phyloP scores from a whole-genome alignment of 306 rosid species.

The Bauhinia variegata region DNA sequence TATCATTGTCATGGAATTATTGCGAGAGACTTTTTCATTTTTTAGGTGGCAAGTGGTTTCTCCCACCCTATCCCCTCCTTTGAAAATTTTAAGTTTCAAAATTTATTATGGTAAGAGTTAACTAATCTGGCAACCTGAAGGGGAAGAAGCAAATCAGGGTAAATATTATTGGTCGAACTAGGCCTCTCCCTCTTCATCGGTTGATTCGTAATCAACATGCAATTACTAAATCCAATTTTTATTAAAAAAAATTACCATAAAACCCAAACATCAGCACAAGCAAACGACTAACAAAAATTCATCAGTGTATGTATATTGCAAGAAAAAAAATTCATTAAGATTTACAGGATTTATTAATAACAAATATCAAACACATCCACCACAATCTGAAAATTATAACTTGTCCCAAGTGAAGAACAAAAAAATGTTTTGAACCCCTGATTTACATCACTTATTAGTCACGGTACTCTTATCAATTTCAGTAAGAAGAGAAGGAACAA shows the following conservation, averaged over 20 bases:
- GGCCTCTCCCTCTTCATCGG: too few relatives aligned
- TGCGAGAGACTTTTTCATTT: neutral
- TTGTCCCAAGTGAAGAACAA: neutral
- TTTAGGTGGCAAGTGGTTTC: too few relatives aligned
- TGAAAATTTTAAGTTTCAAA: too few relatives aligned
- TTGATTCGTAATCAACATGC: too few relatives aligned
- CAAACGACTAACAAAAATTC: neutral
- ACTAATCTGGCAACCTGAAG: too few relatives aligned
- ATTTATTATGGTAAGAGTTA: too few relatives aligned
- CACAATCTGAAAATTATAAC: neutral
- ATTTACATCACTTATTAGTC: constrained; percentile 14
- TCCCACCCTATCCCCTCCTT: too few relatives aligned
- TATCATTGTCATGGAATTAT: constrained; percentile 10
- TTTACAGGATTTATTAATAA: neutral
- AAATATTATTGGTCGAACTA: too few relatives aligned
- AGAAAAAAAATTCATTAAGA: neutral
- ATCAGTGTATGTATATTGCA: neutral
- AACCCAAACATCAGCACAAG: neutral
- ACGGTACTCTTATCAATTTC: constrained; percentile 63
- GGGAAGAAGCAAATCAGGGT: too few relatives aligned
- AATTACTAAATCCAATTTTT: too few relatives aligned
- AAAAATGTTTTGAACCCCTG: neutral
- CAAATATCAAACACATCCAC: neutral
- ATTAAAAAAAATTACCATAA: neutral
- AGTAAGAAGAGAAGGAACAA: constrained; percentile 62